Evolutionary conservation across 768 basidiomycete species (phyloP).

Genomic region (Tricholoma furcatifolium): DNA sequence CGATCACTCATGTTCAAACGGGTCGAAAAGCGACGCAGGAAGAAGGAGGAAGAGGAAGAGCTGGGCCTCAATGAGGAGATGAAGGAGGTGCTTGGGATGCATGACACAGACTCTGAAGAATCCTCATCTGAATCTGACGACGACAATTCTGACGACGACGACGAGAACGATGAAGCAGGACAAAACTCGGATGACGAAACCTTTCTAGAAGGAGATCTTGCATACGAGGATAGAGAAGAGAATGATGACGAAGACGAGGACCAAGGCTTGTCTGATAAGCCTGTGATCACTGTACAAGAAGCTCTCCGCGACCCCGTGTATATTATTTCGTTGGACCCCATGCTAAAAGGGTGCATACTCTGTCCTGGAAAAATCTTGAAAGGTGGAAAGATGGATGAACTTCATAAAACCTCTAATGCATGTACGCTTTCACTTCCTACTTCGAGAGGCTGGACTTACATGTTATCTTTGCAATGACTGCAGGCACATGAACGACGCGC

Average conservation of each 20-base stretch:
- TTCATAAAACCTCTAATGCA: slow-evolving; percentile 65
- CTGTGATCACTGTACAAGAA: slow-evolving; percentile 53
- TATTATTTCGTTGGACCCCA: slow-evolving; percentile 52
- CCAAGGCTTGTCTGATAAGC: slow-evolving; percentile 31
- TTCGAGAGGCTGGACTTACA: slow-evolving; percentile 13
- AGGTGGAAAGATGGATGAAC: slow-evolving; percentile 48
- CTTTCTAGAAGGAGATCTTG: slow-evolving; percentile 16
- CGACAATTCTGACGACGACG: slow-evolving; percentile 29
- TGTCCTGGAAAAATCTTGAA: slow-evolving; percentile 79
- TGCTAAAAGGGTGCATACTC: slow-evolving; percentile 57
- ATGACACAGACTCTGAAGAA: slow-evolving; percentile 78
- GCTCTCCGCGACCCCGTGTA: slow-evolving; percentile 67
- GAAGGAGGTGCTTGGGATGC: slow-evolving; percentile 58
- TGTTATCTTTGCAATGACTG: background rate
- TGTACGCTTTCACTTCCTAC: slow-evolving; percentile 32
- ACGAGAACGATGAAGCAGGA: slow-evolving; percentile 26
- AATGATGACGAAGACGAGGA: slow-evolving; percentile 24
- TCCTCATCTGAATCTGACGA: slow-evolving; percentile 53
- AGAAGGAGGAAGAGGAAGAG: slow-evolving; percentile 61
- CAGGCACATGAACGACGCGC: slow-evolving; percentile 68
- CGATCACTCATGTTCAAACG: slow-evolving; percentile 69
- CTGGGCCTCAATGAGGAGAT: slow-evolving; percentile 53
- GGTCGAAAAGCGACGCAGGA: slow-evolving; percentile 62
- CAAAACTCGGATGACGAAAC: slow-evolving; percentile 17
- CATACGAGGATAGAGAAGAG: slow-evolving; percentile 24